Percentiles rank a stretch among this genome's conserved stretches.
phyloP scores from a whole-genome alignment of 345 rosid genomes.

The Populus davidiana region DNA sequence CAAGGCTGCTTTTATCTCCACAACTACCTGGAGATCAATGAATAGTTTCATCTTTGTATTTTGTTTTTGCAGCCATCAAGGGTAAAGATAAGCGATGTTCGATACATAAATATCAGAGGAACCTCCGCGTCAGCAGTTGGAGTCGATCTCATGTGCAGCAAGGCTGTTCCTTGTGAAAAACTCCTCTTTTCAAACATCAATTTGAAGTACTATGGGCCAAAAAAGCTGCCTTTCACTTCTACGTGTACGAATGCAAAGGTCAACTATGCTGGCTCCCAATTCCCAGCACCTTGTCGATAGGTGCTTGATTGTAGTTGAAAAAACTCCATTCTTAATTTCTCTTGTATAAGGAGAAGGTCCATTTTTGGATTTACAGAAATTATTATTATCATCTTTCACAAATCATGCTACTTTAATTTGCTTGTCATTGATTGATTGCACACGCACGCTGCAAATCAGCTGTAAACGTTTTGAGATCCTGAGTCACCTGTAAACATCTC shows the following conservation, averaged over 20 bases:
- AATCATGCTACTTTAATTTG: no score
- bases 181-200: constrained; percentile 37
- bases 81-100: constrained; percentile 43
- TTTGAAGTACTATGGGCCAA: constrained; percentile 29
- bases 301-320: not conserved
- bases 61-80: constrained; percentile 46
- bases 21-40: not conserved
- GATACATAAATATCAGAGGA: constrained; percentile 44
- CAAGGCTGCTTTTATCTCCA: no score
- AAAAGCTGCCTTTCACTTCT: constrained; percentile 24
- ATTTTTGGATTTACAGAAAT: no score
- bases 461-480: no score
- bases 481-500: no score
- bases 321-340: no score
- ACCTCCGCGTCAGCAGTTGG: constrained; percentile 39
- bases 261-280: constrained; percentile 34
- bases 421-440: no score
- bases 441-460: no score
- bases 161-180: constrained; percentile 40
- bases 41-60: not conserved
- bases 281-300: constrained; percentile 44
- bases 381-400: no score
- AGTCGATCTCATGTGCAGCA: constrained; percentile 49
- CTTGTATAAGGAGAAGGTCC: no score
- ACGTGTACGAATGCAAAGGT: constrained; percentile 30